Evolutionary conservation across 2,329 filamentous ascomycete genomes (phyloP).

Genomic region (Phyllachora maydis): DNA sequence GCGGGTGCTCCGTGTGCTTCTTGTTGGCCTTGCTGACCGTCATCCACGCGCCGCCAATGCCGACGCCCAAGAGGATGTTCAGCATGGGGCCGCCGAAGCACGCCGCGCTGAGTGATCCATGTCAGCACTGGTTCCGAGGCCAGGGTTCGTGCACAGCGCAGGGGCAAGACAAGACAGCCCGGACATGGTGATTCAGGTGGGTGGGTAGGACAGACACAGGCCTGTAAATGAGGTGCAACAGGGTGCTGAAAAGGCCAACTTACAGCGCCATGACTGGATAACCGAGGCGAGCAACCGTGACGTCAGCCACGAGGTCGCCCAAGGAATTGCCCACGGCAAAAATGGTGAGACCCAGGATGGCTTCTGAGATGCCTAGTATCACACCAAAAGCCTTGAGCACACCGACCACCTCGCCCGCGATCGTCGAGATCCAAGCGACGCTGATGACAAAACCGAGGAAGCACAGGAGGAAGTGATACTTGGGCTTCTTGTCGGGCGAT

Average conservation of each 20-base stretch:
- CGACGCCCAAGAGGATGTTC: slow-evolving; percentile 87
- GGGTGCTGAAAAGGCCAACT: slow-evolving; percentile 14
- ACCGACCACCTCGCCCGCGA: slow-evolving; percentile 88
- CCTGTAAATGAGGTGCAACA: too few species aligned
- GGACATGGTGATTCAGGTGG: too few species aligned
- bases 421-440: slow-evolving; percentile 90
- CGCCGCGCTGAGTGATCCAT: slow-evolving; percentile 58
- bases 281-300: slow-evolving; percentile 80
- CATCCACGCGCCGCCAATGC: slow-evolving; percentile 79
- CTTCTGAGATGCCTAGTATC: slow-evolving; percentile 82
- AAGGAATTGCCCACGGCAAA: slow-evolving; percentile 94
- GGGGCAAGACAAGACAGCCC: not conserved
- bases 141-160: too few species aligned
- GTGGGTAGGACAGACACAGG: too few species aligned
- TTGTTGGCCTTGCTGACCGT: slow-evolving; percentile 50
- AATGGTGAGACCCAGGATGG: slow-evolving; percentile 81
- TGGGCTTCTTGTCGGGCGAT: slow-evolving; percentile 41
- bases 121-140: too few species aligned
- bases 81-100: slow-evolving; percentile 98
- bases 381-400: slow-evolving; percentile 86
- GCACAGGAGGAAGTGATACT: slow-evolving; percentile 60
- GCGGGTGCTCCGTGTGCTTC: slow-evolving; percentile 45
- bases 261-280: slow-evolving; percentile 87
- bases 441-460: slow-evolving; percentile 80
- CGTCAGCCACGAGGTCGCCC: slow-evolving; percentile 82